Evolutionary conservation across 2,329 filamentous ascomycete genomes (phyloP).

Genomic region (Xylaria sp.): DNA sequence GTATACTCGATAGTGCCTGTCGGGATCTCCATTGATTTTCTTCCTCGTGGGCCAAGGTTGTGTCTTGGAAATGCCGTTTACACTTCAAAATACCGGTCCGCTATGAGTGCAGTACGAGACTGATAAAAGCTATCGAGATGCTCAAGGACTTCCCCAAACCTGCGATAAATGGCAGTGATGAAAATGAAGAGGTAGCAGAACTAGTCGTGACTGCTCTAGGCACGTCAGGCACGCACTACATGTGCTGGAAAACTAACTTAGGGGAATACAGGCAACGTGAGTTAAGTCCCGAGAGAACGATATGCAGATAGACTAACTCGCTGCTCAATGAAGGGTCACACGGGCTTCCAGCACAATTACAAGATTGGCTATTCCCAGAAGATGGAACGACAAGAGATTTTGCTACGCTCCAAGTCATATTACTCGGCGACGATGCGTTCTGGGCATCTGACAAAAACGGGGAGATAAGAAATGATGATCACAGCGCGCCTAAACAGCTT

Average conservation of each 20-base stretch:
- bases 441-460: slow-evolving; percentile 47
- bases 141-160: slow-evolving; percentile 45
- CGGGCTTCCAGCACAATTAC: slow-evolving; percentile 44
- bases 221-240: slow-evolving; percentile 47
- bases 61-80: slow-evolving; percentile 8
- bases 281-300: slow-evolving; percentile 5
- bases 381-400: slow-evolving; percentile 48
- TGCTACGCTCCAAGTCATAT: slow-evolving; percentile 48
- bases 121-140: slow-evolving; percentile 38
- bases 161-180: slow-evolving; percentile 40
- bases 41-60: not conserved
- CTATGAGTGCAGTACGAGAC: slow-evolving; percentile 4
- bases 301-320: not conserved
- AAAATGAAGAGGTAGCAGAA: slow-evolving; percentile 47
- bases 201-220: slow-evolving; percentile 50
- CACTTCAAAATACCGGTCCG: not conserved
- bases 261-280: slow-evolving; percentile 48
- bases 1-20: slow-evolving; percentile 4
- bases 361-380: slow-evolving; percentile 48
- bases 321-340: slow-evolving; percentile 41
- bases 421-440: slow-evolving; percentile 47
- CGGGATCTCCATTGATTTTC: slow-evolving; percentile 32
- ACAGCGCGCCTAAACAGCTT: slow-evolving; percentile 38
- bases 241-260: slow-evolving; percentile 49
- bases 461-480: slow-evolving; percentile 44